Conservation (phyloP, 441 rosid genomes). For the Brassica balearica region DNA sequence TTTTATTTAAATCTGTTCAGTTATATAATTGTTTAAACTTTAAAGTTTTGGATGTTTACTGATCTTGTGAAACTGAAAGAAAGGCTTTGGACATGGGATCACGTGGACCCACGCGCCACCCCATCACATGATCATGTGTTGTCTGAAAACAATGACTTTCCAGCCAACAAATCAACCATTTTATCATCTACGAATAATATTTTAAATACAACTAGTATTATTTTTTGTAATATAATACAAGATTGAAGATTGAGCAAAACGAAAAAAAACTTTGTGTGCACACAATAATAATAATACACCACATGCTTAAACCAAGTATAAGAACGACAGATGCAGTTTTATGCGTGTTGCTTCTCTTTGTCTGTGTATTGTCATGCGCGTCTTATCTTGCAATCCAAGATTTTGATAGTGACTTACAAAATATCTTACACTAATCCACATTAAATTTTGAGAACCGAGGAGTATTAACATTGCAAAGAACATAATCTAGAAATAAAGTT, state of each 20-base stretch:
- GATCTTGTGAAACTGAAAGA: not conserved
- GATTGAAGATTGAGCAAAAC: constrained; percentile 29
- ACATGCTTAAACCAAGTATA: constrained; percentile 34
- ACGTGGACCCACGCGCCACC: constrained; percentile 77
- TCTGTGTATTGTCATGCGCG: constrained; percentile 16
- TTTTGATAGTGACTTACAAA: constrained; percentile 5
- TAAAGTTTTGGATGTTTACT: constrained; percentile 37
- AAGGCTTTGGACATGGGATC: constrained; percentile 39
- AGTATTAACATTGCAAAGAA: not conserved
- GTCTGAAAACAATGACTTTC: constrained; percentile 70
- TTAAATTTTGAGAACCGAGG: too few species aligned
- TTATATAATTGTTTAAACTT: not conserved
- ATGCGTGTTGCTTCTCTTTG: constrained; percentile 35
- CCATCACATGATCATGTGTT: constrained; percentile 77
- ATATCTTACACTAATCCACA: not conserved
- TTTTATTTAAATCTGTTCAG: not conserved
- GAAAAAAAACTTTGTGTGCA: constrained; percentile 18
- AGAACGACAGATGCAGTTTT: constrained; percentile 33
- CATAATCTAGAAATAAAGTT: not conserved
- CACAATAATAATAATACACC: constrained; percentile 26
- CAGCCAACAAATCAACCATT: constrained; percentile 46
- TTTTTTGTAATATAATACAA: not conserved
- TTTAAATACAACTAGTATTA: not conserved
- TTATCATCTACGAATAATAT: constrained; percentile 20
- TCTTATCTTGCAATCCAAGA: constrained; percentile 13